These are phyloP conservation scores for Salix arbutifolia DNA, from an alignment of 345 rosid species.

Conservation along the genomic window DNA sequence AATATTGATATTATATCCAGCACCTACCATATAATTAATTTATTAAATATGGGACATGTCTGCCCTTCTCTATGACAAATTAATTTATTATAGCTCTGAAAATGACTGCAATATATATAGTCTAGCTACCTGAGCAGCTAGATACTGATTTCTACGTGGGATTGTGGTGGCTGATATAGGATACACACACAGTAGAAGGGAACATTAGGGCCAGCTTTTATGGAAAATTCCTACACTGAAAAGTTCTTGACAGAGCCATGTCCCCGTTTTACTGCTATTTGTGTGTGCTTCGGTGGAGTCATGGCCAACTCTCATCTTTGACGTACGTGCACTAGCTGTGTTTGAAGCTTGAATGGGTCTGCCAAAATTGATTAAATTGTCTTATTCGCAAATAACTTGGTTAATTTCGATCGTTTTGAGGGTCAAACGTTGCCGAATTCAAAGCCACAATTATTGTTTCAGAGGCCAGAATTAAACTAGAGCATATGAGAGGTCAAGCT, in stretches of 20 bases:
- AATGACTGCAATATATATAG: not conserved
- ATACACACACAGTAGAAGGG: not conserved
- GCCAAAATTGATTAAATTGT: not conserved
- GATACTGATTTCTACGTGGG: not conserved
- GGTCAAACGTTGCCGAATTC: not conserved
- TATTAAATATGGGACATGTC: not conserved
- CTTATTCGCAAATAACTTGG: not conserved
- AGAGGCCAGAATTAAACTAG: not conserved
- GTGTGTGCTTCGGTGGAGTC: not conserved
- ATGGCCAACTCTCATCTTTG: not conserved
- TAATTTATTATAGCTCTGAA: not conserved
- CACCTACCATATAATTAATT: not conserved
- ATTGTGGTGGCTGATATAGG: not conserved
- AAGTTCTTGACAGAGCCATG: conserved; percentile 10
- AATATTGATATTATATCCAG: too few species aligned
- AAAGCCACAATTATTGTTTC: not conserved
- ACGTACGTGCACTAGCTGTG: not conserved
- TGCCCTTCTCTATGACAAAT: not conserved
- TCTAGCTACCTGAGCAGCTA: not conserved
- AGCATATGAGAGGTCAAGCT: not conserved
- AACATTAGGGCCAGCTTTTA: not conserved
- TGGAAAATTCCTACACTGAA: not conserved
- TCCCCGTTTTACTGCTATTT: not conserved
- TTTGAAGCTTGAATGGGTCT: not conserved
- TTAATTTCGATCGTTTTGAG: not conserved